Conservation (phyloP, 305 asterid species). For the Fraxinus angustifolia region DNA sequence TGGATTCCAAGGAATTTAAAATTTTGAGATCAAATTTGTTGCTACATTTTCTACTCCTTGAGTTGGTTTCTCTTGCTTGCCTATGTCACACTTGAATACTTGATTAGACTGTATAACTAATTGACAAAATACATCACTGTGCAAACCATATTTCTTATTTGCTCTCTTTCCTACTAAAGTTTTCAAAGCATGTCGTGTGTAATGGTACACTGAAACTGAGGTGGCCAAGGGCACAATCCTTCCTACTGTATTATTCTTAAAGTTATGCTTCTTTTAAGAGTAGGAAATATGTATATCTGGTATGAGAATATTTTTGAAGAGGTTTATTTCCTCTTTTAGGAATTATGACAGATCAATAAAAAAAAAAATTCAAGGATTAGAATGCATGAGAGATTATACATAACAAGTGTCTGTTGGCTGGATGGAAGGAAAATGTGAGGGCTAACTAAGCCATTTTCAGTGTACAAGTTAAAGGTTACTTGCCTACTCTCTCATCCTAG, state of each 20-base stretch:
- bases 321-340: constrained; percentile 4
- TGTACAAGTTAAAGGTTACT: background rate
- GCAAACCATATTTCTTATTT: constrained; percentile 13
- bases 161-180: background rate
- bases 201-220: constrained; percentile 10
- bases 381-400: constrained; percentile 8
- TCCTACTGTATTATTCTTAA: constrained; percentile 2
- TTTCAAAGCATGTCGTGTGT: background rate
- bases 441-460: background rate
- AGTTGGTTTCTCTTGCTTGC: constrained; percentile 23
- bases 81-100: constrained; percentile 1
- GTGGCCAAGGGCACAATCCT: background rate
- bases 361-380: constrained; percentile 6
- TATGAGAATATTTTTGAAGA: background rate
- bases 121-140: constrained; percentile 16
- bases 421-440: background rate
- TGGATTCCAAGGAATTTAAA: constrained; percentile 20
- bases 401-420: constrained; percentile 2
- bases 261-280: constrained; percentile 11
- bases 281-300: background rate
- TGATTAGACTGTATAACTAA: constrained; percentile 2
- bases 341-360: background rate
- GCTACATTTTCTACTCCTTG: constrained; percentile 13
- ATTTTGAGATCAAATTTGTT: constrained; percentile 16
- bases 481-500: background rate